Evolutionary conservation across 305 asterid species (phyloP).

Genomic region (Fraxinus nigra): DNA sequence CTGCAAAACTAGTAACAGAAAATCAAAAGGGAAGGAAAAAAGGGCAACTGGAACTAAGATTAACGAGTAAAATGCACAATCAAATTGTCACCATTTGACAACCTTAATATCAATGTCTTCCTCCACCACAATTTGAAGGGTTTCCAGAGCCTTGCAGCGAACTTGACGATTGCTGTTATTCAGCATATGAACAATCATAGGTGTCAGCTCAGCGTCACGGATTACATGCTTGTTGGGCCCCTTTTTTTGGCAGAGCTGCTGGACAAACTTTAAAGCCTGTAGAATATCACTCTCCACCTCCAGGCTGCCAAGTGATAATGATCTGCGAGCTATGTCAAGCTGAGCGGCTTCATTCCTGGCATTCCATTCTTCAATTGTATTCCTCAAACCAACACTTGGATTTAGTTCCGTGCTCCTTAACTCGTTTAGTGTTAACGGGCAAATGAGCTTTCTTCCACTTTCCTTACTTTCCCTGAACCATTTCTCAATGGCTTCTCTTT

Average conservation of each 20-base stretch:
- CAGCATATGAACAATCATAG: constrained; percentile 73
- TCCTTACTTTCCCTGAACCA: constrained; percentile 77
- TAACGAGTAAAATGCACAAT: constrained; percentile 17
- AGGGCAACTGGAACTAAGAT: constrained; percentile 12
- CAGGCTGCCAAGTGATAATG: constrained; percentile 47
- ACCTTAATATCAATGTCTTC: constrained; percentile 91
- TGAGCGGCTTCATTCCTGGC: constrained; percentile 93
- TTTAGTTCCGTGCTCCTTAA: constrained; percentile 68
- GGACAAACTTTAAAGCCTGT: constrained; percentile 63
- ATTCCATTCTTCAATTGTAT: constrained; percentile 92
- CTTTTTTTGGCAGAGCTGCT: constrained; percentile 61
- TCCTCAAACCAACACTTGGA: constrained; percentile 79
- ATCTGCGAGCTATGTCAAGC: constrained; percentile 77
- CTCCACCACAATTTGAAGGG: constrained; percentile 84
- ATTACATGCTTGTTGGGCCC: constrained; percentile 58
- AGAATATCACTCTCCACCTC: constrained; percentile 52
- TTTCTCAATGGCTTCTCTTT: constrained; percentile 85
- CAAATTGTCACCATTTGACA: constrained; percentile 37
- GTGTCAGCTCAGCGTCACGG: constrained; percentile 70
- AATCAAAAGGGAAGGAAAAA: constrained; percentile 14
- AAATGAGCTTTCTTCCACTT: constrained; percentile 58
- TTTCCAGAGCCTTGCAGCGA: constrained; percentile 76
- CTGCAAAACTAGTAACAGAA: constrained; percentile 40
- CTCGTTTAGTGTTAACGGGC: constrained; percentile 78
- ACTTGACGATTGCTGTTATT: constrained; percentile 64